phyloP scores from a whole-genome alignment of 805 yeast genomes.

The Geotrichum ghanense region DNA sequence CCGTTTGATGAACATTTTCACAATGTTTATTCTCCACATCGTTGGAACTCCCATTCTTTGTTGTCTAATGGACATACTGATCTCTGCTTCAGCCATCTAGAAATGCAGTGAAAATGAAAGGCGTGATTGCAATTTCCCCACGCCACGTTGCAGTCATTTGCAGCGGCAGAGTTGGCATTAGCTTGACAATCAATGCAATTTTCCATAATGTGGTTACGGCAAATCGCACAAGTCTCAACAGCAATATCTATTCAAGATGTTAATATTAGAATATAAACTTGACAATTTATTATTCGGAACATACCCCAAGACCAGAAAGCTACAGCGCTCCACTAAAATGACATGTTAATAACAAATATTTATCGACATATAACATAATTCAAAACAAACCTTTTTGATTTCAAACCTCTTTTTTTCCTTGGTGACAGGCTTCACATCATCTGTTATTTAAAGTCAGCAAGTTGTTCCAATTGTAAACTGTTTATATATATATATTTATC shows the following conservation, averaged over 20 bases:
- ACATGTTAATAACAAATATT: background rate
- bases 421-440: background rate
- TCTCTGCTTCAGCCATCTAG: conserved; percentile 89
- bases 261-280: background rate
- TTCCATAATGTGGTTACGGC: conserved; percentile 97
- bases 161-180: conserved; percentile 47
- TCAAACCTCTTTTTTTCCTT: conserved; percentile 62
- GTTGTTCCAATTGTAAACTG: too few relatives aligned
- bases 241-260: conserved; percentile 43
- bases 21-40: conserved; percentile 49
- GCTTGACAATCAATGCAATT: conserved; percentile 95
- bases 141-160: conserved; percentile 82
- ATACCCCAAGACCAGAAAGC: conserved; percentile 99
- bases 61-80: conserved; percentile 95
- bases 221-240: conserved; percentile 94
- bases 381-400: conserved; percentile 49
- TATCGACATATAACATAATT: too few relatives aligned
- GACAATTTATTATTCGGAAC: conserved; percentile 13
- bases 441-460: too few relatives aligned
- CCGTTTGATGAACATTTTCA: background rate
- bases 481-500: too few relatives aligned
- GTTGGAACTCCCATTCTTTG: conserved; percentile 72
- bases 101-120: conserved; percentile 95
- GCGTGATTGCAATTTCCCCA: conserved; percentile 98
- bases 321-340: conserved; percentile 78